phyloP scores from a whole-genome alignment of 176 grass and related monocot genomes.

The Musa schizocarpa region DNA sequence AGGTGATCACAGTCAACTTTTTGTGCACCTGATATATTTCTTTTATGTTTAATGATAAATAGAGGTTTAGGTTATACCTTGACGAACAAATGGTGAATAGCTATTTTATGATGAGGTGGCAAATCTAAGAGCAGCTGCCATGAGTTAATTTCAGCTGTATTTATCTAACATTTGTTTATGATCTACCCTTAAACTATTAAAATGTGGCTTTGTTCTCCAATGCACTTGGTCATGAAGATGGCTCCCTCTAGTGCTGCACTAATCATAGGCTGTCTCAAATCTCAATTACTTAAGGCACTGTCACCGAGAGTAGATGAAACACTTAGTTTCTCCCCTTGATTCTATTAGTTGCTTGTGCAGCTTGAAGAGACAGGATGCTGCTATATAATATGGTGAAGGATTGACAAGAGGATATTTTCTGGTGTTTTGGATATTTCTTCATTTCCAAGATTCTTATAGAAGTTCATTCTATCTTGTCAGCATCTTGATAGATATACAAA shows the following conservation, averaged over 20 bases:
- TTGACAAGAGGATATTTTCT: too few relatives aligned
- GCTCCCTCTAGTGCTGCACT: background rate
- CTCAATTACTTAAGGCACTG: background rate
- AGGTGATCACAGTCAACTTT: background rate
- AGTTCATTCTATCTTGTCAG: too few relatives aligned
- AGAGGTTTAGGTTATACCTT: background rate
- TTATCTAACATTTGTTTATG: background rate
- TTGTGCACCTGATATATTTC: background rate
- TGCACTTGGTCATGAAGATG: background rate
- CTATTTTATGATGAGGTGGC: background rate
- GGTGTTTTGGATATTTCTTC: too few relatives aligned
- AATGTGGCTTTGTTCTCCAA: background rate
- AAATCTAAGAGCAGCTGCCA: background rate
- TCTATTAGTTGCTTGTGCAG: too few relatives aligned
- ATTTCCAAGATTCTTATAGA: too few relatives aligned
- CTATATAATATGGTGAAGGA: too few relatives aligned
- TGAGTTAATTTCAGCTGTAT: background rate
- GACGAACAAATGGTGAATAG: background rate
- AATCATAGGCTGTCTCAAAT: background rate
- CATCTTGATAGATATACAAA: too few relatives aligned
- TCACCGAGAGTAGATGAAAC: too few relatives aligned
- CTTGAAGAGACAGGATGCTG: too few relatives aligned
- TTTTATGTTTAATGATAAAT: background rate
- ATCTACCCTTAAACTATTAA: background rate
- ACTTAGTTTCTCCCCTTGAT: too few relatives aligned